Conservation (phyloP, 139 green algal genomes). For the Volvox africanus region DNA sequence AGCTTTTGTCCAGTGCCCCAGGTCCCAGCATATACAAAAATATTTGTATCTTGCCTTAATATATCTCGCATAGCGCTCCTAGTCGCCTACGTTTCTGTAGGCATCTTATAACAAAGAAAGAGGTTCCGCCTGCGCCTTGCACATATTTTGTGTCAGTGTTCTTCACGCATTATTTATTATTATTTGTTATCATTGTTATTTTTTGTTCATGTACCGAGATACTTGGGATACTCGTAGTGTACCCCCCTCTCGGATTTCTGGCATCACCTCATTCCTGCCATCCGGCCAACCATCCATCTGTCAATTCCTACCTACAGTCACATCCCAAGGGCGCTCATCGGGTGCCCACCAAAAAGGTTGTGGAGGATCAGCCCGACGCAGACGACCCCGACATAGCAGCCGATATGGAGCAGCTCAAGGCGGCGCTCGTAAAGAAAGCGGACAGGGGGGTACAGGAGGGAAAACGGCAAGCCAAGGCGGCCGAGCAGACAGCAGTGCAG, state of each 20-base stretch:
- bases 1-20: too few relatives aligned
- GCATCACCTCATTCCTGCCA: not conserved
- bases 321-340: conserved; percentile 42
- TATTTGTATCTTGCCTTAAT: too few relatives aligned
- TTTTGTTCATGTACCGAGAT: too few relatives aligned
- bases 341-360: conserved; percentile 27
- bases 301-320: not conserved
- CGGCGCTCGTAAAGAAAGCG: conserved; percentile 14
- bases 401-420: conserved; percentile 22
- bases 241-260: not conserved
- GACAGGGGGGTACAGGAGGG: conserved; percentile 1
- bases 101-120: too few relatives aligned
- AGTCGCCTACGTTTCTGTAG: too few relatives aligned
- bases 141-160: too few relatives aligned
- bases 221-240: not conserved
- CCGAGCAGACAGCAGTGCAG: conserved; percentile 11
- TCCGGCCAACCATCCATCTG: not conserved
- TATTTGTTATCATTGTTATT: too few relatives aligned
- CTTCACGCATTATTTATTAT: too few relatives aligned
- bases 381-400: conserved; percentile 9
- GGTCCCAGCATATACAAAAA: too few relatives aligned
- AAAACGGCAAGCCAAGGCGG: conserved; percentile 14
- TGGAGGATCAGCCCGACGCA: not conserved
- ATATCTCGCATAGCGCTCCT: too few relatives aligned
- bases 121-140: too few relatives aligned